These are phyloP conservation scores for Solanum microdontum DNA, from an alignment of 257 asterid species.

Conservation along the genomic window DNA sequence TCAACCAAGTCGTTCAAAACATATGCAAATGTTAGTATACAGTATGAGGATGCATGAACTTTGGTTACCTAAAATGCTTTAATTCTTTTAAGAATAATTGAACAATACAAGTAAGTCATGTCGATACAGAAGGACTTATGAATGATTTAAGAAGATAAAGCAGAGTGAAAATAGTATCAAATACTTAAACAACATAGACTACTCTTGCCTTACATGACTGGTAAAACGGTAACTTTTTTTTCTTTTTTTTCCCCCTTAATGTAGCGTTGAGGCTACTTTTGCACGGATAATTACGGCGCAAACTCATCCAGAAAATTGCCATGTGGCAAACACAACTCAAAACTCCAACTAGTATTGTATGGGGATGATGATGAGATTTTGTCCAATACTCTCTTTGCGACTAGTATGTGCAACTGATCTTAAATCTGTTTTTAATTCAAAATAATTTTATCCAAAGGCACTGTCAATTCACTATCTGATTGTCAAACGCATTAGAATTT, in stretches of 20 bases:
- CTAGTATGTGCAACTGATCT: background rate
- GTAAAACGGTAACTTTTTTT: no score
- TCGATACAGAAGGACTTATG: background rate
- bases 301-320: background rate
- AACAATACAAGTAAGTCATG: background rate
- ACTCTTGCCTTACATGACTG: background rate
- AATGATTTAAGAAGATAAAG: background rate
- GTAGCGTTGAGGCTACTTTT: no score
- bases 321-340: background rate
- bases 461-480: background rate
- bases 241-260: no score
- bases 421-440: background rate
- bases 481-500: background rate
- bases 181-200: background rate
- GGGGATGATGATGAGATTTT: background rate
- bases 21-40: no score
- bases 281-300: no score
- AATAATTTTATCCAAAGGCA: background rate
- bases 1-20: no score
- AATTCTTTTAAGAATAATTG: background rate
- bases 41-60: background rate
- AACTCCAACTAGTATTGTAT: background rate
- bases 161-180: background rate
- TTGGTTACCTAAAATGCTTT: background rate
- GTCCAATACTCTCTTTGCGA: background rate